A percentile compares a stretch with the other conserved stretches of the same genome.
phyloP scores from a whole-genome alignment of 768 basidiomycete genomes.

The Lactifluus echinatus region DNA sequence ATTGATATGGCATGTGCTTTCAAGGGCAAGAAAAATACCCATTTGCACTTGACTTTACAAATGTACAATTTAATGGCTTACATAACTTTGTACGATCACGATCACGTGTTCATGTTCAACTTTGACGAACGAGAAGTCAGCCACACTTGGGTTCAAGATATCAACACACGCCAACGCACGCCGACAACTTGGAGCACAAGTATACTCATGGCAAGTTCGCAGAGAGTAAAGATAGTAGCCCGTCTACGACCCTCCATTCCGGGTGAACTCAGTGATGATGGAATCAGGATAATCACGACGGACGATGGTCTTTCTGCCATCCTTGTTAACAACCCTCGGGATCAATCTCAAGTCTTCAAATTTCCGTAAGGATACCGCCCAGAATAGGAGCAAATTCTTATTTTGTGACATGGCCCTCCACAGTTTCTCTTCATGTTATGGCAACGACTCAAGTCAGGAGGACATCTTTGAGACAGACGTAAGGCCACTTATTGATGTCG shows the following conservation, averaged over 20 bases:
- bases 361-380: conserved; percentile 44
- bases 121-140: too few relatives aligned
- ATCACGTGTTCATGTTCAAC: conserved; percentile 14
- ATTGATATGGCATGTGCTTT: conserved; percentile 51
- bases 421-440: conserved; percentile 74
- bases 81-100: not conserved
- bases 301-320: conserved; percentile 40
- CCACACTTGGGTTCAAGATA: not conserved
- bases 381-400: not conserved
- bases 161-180: not conserved
- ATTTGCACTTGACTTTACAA: not conserved
- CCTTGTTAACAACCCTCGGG: conserved; percentile 62
- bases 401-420: not conserved
- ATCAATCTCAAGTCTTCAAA: conserved; percentile 60
- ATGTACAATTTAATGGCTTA: too few relatives aligned
- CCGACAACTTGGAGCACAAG: not conserved
- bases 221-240: conserved; percentile 64
- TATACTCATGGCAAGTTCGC: conserved; percentile 17
- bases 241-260: conserved; percentile 59
- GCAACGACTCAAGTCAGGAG: conserved; percentile 57
- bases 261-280: conserved; percentile 54
- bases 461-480: conserved; percentile 74
- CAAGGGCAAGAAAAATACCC: conserved; percentile 31
- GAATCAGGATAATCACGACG: conserved; percentile 42
- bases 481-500: conserved; percentile 66